phyloP scores from a whole-genome alignment of 768 basidiomycete species.

The Suillus alpinus region DNA sequence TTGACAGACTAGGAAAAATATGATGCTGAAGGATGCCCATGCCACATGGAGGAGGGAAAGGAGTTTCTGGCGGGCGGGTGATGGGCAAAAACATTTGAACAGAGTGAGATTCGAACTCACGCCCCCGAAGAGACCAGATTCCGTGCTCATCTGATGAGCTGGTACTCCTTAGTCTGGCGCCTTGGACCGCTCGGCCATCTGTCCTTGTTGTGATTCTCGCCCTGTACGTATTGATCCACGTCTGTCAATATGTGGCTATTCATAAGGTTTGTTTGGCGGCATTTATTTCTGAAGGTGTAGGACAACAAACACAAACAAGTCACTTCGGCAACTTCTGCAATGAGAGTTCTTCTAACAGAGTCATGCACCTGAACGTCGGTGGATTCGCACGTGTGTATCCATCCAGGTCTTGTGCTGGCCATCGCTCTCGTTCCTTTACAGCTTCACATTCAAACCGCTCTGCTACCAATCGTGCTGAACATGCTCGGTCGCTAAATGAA shows the following conservation, averaged over 20 bases:
- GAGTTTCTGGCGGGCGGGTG: too few species aligned
- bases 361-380: not conserved
- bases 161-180: conserved; percentile 72
- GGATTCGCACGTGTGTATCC: not conserved
- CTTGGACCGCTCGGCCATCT: conserved; percentile 90
- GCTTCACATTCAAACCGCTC: not conserved
- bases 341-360: not conserved
- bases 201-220: conserved; percentile 24
- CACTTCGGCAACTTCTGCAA: conserved; percentile 3
- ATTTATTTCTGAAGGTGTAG: not conserved
- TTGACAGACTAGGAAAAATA: too few species aligned
- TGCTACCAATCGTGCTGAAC: not conserved
- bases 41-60: too few species aligned
- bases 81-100: conserved; percentile 5
- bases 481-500: not conserved
- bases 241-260: not conserved
- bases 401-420: not conserved
- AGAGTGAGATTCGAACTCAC: conserved; percentile 18
- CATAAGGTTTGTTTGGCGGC: not conserved
- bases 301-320: conserved; percentile 18
- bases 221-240: not conserved
- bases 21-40: too few species aligned
- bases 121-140: conserved; percentile 9
- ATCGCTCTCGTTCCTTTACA: not conserved
- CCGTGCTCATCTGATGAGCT: not conserved